phyloP scores from a whole-genome alignment of 2,329 filamentous ascomycete species.

The Aspergillus fischeri region DNA sequence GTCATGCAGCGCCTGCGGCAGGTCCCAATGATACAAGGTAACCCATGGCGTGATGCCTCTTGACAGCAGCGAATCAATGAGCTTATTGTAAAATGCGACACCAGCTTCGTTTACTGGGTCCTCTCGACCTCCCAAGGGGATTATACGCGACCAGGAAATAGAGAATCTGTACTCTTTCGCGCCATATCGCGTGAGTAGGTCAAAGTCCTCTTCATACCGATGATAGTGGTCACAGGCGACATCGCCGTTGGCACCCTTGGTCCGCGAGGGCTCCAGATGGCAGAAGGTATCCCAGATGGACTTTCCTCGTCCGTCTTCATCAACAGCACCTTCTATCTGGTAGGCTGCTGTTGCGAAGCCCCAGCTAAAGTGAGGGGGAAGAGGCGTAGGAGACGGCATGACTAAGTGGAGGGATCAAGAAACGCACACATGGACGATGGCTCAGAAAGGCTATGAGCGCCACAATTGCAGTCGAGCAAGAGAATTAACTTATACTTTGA shows the following conservation, averaged over 20 bases:
- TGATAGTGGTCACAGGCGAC: slow-evolving; percentile 46
- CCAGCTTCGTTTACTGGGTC: slow-evolving; percentile 42
- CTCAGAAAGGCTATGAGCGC: neutral
- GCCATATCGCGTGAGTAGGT: slow-evolving; percentile 22
- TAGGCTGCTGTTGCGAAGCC: slow-evolving; percentile 38
- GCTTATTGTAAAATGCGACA: slow-evolving; percentile 42
- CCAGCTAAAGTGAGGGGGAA: slow-evolving; percentile 32
- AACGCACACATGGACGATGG: neutral
- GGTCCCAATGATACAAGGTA: slow-evolving; percentile 42
- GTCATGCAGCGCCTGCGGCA: slow-evolving; percentile 33
- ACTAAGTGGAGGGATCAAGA: neutral
- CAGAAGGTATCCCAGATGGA: slow-evolving; percentile 36
- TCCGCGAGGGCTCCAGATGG: slow-evolving; percentile 27
- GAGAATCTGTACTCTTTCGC: slow-evolving; percentile 36
- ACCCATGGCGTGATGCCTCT: slow-evolving; percentile 39
- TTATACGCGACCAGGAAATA: slow-evolving; percentile 44
- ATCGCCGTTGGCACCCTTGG: slow-evolving; percentile 41
- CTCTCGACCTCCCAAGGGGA: slow-evolving; percentile 40
- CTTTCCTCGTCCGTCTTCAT: slow-evolving; percentile 34
- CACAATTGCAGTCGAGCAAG: neutral
- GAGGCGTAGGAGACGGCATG: neutral
- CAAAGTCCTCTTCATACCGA: slow-evolving; percentile 42
- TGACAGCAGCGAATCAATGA: slow-evolving; percentile 39
- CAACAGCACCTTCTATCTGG: slow-evolving; percentile 41
- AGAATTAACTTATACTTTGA: neutral